Percentiles rank a stretch among this genome's conserved stretches.
These are phyloP conservation scores for Candida sanyiensis DNA, from an alignment of 805 yeast species.

Conservation along the genomic window DNA sequence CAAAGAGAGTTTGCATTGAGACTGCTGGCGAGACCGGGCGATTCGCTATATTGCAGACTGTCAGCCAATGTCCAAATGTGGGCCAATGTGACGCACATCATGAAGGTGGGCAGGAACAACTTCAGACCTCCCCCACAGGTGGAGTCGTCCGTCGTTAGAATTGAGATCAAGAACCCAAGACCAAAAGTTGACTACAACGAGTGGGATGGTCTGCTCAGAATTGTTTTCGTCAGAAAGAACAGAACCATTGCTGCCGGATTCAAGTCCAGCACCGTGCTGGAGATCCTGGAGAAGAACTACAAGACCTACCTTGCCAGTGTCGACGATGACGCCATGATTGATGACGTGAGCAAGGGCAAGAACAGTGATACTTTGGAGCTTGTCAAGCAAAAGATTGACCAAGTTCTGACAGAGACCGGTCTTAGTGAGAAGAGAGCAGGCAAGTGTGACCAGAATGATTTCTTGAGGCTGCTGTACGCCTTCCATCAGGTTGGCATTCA, in stretches of 20 bases:
- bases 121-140: constrained; percentile 99
- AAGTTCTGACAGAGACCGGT: constrained; percentile 75
- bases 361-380: constrained; percentile 34
- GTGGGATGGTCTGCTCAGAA: constrained; percentile 94
- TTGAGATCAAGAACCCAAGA: constrained; percentile 87
- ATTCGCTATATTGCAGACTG: constrained; percentile 81
- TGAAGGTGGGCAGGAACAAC: constrained; percentile 96
- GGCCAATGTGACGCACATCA: constrained; percentile 97
- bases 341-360: constrained; percentile 33
- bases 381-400: constrained; percentile 65
- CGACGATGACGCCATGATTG: constrained; percentile 35
- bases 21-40: constrained; percentile 95
- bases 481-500: constrained; percentile 97
- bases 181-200: constrained; percentile 93
- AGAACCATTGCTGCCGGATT: constrained; percentile 91
- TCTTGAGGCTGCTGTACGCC: constrained; percentile 76
- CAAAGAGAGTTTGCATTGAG: constrained; percentile 96
- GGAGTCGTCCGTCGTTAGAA: constrained; percentile 91
- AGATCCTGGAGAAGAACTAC: constrained; percentile 83
- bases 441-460: constrained; percentile 93
- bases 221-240: constrained; percentile 89
- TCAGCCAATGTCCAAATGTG: constrained; percentile 99
- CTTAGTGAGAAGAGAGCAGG: constrained; percentile 84
- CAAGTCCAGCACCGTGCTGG: constrained; percentile 72
- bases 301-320: constrained; percentile 60